These are phyloP conservation scores for Phytophthora cryptogea DNA, from an alignment of 352 stramenopile species.

Conservation along the genomic window DNA sequence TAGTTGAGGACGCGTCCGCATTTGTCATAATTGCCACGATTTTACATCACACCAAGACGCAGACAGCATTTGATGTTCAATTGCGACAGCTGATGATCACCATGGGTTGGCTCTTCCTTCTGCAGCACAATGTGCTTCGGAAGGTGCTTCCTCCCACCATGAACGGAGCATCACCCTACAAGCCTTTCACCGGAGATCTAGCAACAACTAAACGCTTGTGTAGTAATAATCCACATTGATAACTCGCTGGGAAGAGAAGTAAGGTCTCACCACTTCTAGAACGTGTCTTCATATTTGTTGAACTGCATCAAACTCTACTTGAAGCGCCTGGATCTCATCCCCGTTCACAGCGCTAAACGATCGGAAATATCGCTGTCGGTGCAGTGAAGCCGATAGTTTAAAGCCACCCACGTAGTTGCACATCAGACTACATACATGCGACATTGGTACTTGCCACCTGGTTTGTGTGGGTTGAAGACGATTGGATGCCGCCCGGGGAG, in stretches of 20 bases:
- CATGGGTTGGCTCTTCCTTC: slow-evolving; percentile 3
- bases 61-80: slow-evolving; percentile 15
- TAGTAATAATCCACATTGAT: slow-evolving; percentile 41
- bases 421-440: slow-evolving; percentile 33
- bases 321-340: neutral
- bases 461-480: slow-evolving; percentile 30
- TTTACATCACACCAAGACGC: slow-evolving; percentile 32
- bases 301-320: neutral
- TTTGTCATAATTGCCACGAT: slow-evolving; percentile 27
- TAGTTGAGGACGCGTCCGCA: slow-evolving; percentile 14
- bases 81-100: slow-evolving; percentile 15
- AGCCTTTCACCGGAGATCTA: slow-evolving; percentile 14
- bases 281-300: neutral
- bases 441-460: slow-evolving; percentile 20
- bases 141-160: slow-evolving; percentile 23
- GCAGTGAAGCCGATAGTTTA: slow-evolving; percentile 3
- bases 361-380: slow-evolving; percentile 1
- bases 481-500: slow-evolving; percentile 27
- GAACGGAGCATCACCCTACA: slow-evolving; percentile 25
- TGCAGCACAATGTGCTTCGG: slow-evolving; percentile 13
- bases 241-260: slow-evolving; percentile 16
- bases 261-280: slow-evolving; percentile 11
- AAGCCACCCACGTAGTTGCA: slow-evolving; percentile 22
- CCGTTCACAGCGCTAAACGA: neutral
- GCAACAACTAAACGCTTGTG: slow-evolving; percentile 29